Conservation (phyloP, 1,284 basidiomycete species). For the Irpex sp. region DNA sequence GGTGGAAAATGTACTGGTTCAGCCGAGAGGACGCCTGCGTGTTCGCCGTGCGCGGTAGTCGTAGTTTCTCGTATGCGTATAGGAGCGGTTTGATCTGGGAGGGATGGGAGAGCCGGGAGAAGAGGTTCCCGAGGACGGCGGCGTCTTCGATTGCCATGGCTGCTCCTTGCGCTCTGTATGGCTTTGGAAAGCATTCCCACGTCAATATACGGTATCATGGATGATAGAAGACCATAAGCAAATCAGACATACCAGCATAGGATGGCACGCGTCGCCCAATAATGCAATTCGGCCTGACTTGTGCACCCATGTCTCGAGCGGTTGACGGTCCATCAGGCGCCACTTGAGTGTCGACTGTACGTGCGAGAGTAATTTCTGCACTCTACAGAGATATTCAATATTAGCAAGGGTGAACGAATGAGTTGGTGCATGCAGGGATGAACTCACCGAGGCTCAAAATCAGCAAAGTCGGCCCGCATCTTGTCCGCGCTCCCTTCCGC, state of each 20-base stretch:
- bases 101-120: slow-evolving; percentile 39
- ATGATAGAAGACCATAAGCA: neutral
- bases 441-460: slow-evolving; percentile 38
- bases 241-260: slow-evolving; percentile 51
- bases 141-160: slow-evolving; percentile 69
- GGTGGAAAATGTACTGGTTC: slow-evolving; percentile 50
- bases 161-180: slow-evolving; percentile 63
- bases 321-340: slow-evolving; percentile 39
- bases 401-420: neutral
- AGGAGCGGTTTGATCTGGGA: slow-evolving; percentile 42
- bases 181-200: slow-evolving; percentile 29
- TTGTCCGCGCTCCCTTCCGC: slow-evolving; percentile 39
- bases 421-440: neutral
- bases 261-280: slow-evolving; percentile 45
- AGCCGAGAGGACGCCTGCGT: slow-evolving; percentile 43
- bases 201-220: neutral
- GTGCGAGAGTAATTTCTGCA: slow-evolving; percentile 33
- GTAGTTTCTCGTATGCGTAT: slow-evolving; percentile 47
- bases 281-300: slow-evolving; percentile 31
- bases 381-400: slow-evolving; percentile 15
- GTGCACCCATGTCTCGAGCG: slow-evolving; percentile 37
- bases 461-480: slow-evolving; percentile 38
- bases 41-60: slow-evolving; percentile 38
- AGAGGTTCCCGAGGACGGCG: slow-evolving; percentile 53
- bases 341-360: slow-evolving; percentile 39